A percentile compares a stretch with the other conserved stretches of the same genome.
phyloP scores from a whole-genome alignment of 805 yeast genomes.

The Aciculoconidium aculeatum region DNA sequence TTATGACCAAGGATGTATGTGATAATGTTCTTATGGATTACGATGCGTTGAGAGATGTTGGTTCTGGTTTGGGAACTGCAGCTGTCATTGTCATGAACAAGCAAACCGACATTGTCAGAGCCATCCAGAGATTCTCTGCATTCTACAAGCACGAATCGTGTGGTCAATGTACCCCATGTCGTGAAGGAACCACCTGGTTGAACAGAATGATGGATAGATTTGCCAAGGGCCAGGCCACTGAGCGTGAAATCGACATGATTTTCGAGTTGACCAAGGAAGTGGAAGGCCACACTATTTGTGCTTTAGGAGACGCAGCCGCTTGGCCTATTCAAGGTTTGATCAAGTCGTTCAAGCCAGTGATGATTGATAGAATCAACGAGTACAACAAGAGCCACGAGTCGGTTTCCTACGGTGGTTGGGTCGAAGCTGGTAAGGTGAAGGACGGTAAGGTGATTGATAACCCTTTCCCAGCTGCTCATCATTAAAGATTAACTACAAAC shows the following conservation, averaged over 20 bases:
- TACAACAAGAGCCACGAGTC: constrained; percentile 46
- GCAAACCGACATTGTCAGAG: constrained; percentile 77
- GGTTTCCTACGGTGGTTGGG: constrained; percentile 76
- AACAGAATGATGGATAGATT: constrained; percentile 80
- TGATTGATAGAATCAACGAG: constrained; percentile 68
- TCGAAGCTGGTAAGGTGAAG: constrained; percentile 47
- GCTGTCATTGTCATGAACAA: constrained; percentile 91
- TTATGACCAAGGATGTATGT: constrained; percentile 63
- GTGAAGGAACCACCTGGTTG: constrained; percentile 90
- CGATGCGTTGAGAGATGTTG: constrained; percentile 79
- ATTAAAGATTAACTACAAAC: constrained; percentile 15
- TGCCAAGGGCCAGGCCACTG: constrained; percentile 71
- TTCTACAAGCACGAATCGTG: constrained; percentile 91
- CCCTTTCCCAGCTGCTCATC: constrained; percentile 45
- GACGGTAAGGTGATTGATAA: constrained; percentile 63
- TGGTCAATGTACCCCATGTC: constrained; percentile 93
- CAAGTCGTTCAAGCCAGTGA: constrained; percentile 76
- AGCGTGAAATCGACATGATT: constrained; percentile 78
- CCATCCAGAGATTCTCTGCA: constrained; percentile 77
- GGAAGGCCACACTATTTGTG: constrained; percentile 91
- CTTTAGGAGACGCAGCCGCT: constrained; percentile 88
- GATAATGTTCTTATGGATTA: constrained; percentile 77
- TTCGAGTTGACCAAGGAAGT: constrained; percentile 79
- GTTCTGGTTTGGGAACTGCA: constrained; percentile 87
- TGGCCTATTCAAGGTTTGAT: constrained; percentile 92